Conservation (phyloP, 345 rosid species). For the Trapa incisa region DNA sequence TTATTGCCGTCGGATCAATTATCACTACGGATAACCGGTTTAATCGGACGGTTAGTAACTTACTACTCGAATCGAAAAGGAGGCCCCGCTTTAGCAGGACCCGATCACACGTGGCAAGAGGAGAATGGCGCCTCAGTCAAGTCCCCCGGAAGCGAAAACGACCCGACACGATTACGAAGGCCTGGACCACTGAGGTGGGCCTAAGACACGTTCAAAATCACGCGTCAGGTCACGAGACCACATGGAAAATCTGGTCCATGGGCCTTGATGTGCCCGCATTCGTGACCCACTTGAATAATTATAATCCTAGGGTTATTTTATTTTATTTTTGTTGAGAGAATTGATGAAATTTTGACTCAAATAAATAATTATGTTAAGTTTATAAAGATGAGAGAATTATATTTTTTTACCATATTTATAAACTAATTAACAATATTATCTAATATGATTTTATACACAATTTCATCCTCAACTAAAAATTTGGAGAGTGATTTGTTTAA, state of each 20-base stretch:
- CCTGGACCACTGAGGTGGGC: not conserved
- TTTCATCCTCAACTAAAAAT: too few species aligned
- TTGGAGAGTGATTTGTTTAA: too few species aligned
- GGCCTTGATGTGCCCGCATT: conserved; percentile 1
- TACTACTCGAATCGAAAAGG: not conserved
- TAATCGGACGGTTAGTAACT: not conserved
- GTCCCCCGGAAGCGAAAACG: not conserved
- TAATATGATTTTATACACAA: too few species aligned
- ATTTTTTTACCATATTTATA: too few species aligned
- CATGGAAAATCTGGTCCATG: conserved; percentile 1
- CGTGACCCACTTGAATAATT: not conserved
- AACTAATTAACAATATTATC: too few species aligned
- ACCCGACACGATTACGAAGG: conserved; percentile 1
- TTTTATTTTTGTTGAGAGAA: too few species aligned
- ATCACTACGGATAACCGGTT: not conserved
- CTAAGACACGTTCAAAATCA: not conserved
- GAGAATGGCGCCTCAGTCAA: not conserved
- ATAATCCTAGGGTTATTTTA: not conserved
- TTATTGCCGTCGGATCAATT: not conserved
- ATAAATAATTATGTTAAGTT: not conserved
- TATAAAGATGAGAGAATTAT: not conserved
- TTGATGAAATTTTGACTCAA: too few species aligned
- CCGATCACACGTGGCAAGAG: not conserved
- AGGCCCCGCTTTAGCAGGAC: not conserved
- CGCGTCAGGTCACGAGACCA: not conserved